Conservation (phyloP, 495 filamentous ascomycete genomes). For the Hypoxylon cercidicola region DNA sequence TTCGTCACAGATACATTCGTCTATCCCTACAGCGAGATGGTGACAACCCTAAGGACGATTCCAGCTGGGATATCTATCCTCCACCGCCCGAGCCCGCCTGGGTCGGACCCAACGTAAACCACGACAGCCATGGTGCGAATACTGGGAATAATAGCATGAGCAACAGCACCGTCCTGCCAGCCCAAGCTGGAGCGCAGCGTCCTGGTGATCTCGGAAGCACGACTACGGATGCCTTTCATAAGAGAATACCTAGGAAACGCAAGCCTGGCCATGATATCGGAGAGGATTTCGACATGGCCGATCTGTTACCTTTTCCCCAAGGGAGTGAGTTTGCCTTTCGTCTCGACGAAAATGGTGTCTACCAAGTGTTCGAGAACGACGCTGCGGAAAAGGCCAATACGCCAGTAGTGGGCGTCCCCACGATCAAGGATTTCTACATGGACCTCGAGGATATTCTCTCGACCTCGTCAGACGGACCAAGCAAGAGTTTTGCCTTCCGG, state of each 20-base stretch:
- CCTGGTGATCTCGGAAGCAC: conserved; percentile 17
- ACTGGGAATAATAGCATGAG: conserved; percentile 62
- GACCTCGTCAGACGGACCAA: conserved; percentile 91
- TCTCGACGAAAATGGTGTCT: conserved; percentile 85
- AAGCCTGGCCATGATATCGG: conserved; percentile 94
- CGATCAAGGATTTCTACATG: conserved; percentile 91
- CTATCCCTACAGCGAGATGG: conserved; percentile 82
- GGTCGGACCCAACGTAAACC: conserved; percentile 69
- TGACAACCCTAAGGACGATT: conserved; percentile 88
- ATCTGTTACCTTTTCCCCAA: conserved; percentile 76
- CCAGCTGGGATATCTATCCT: conserved; percentile 89
- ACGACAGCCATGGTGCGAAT: conserved; percentile 49
- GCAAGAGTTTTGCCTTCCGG: conserved; percentile 95
- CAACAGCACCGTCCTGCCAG: conserved; percentile 63
- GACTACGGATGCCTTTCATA: conserved; percentile 38
- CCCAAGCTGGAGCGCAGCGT: conserved; percentile 33
- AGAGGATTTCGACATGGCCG: conserved; percentile 85
- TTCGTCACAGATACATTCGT: conserved; percentile 88
- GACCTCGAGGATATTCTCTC: conserved; percentile 88
- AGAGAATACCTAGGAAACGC: conserved; percentile 63
- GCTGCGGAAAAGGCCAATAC: conserved; percentile 66
- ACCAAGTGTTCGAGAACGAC: conserved; percentile 84
- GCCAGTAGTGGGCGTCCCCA: conserved; percentile 83
- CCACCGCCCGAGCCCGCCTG: conserved; percentile 89
- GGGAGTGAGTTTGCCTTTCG: conserved; percentile 75